These are phyloP conservation scores for Licmophora abbreviata DNA, from an alignment of 108 stramenopile genomes.

Conservation along the genomic window DNA sequence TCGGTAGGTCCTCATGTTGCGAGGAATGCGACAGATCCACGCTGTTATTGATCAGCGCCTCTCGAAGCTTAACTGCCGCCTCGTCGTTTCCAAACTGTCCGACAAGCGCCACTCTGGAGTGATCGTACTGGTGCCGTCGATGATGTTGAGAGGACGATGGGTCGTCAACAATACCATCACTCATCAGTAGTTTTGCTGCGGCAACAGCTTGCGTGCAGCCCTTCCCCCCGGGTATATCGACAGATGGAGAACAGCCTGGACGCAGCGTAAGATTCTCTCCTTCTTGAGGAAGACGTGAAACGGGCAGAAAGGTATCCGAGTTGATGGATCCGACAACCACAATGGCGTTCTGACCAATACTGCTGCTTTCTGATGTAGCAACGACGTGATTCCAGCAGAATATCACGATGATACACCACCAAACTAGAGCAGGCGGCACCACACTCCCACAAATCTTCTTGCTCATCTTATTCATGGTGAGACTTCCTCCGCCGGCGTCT, in stretches of 20 bases:
- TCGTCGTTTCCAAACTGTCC: constrained; percentile 69
- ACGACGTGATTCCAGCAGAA: no score
- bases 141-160: neutral
- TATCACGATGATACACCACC: no score
- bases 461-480: no score
- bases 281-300: constrained; percentile 50
- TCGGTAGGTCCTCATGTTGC: constrained; percentile 26
- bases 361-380: neutral
- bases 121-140: neutral
- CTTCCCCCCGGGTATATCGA: constrained; percentile 73
- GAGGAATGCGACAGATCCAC: constrained; percentile 31
- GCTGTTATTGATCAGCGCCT: constrained; percentile 21
- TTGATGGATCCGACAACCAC: constrained; percentile 70
- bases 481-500: no score
- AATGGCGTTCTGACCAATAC: constrained; percentile 21
- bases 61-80: constrained; percentile 29
- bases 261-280: constrained; percentile 71
- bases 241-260: constrained; percentile 19
- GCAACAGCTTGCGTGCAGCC: constrained; percentile 82
- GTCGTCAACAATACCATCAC: neutral
- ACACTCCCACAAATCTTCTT: no score
- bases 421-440: no score
- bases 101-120: constrained; percentile 33
- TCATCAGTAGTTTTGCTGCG: constrained; percentile 29
- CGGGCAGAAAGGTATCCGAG: constrained; percentile 71